Evolutionary conservation across 2,329 filamentous ascomycete species (phyloP).

Genomic region (Fusarium hainanense): DNA sequence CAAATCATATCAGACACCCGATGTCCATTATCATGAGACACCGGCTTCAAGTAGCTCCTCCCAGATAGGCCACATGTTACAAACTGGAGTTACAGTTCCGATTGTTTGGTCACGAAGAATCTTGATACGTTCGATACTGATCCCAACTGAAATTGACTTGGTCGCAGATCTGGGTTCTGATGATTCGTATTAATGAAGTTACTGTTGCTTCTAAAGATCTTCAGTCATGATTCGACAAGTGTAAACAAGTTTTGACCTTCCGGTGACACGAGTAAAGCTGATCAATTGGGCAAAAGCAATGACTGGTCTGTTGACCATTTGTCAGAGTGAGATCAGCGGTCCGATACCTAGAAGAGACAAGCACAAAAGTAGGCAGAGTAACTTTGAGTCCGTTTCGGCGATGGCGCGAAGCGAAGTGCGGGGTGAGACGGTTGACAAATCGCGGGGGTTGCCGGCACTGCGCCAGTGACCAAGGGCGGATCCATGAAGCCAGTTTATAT

Average conservation of each 20-base stretch:
- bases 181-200: neutral
- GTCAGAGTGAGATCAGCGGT: conserved; percentile 7
- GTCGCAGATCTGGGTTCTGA: neutral
- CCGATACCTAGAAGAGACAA: neutral
- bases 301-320: conserved; percentile 52
- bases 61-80: conserved; percentile 54
- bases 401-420: conserved; percentile 3
- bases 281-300: conserved; percentile 44
- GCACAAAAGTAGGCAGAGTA: neutral
- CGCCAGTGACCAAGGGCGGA: conserved; percentile 62
- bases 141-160: conserved; percentile 50
- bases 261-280: conserved; percentile 53
- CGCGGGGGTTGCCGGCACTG: conserved; percentile 55
- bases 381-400: conserved; percentile 3
- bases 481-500: conserved; percentile 52
- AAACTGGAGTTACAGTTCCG: conserved; percentile 42
- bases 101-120: conserved; percentile 53
- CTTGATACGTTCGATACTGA: conserved; percentile 65
- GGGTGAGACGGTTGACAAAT: conserved; percentile 6
- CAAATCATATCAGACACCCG: neutral
- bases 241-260: conserved; percentile 57
- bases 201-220: neutral
- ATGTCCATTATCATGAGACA: conserved; percentile 61
- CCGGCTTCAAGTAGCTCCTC: conserved; percentile 60
- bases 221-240: conserved; percentile 25